Evolutionary conservation across 768 basidiomycete species (phyloP).

Genomic region (Psilocybe subaeruginosa): DNA sequence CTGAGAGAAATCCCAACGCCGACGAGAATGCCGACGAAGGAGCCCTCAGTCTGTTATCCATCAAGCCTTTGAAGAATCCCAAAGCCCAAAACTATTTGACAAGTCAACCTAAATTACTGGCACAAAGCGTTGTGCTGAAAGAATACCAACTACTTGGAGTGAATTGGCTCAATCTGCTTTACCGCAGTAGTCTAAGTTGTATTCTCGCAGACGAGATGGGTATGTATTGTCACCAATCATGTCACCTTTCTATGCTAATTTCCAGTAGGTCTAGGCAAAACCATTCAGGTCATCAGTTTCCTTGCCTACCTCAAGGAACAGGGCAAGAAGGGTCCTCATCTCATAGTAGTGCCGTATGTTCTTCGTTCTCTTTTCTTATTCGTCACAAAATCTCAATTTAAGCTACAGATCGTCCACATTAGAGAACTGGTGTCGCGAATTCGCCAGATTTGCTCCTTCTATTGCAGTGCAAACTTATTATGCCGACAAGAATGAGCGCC

Average conservation of each 20-base stretch:
- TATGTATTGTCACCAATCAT: conserved; percentile 37
- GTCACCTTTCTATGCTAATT: neutral
- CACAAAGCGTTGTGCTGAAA: conserved; percentile 77
- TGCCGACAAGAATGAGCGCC: conserved; percentile 87
- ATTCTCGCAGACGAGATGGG: conserved; percentile 99
- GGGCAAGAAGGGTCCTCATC: conserved; percentile 82
- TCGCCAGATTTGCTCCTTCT: conserved; percentile 84
- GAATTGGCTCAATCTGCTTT: conserved; percentile 94
- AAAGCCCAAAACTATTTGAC: conserved; percentile 68
- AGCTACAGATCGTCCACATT: conserved; percentile 82
- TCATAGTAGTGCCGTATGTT: conserved; percentile 93
- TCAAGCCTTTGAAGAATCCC: conserved; percentile 42
- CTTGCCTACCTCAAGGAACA: conserved; percentile 85
- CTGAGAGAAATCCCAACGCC: conserved; percentile 33
- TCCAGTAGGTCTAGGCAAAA: conserved; percentile 89
- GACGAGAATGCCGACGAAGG: conserved; percentile 57
- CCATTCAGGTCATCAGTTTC: conserved; percentile 98
- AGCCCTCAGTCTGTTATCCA: conserved; percentile 56
- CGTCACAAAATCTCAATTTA: conserved; percentile 9
- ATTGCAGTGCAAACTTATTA: conserved; percentile 93
- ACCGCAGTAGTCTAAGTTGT: conserved; percentile 80
- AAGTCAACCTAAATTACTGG: conserved; percentile 71
- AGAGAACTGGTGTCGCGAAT: conserved; percentile 99
- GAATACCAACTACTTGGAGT: conserved; percentile 98
- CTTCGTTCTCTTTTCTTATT: neutral